These are phyloP conservation scores for Radiomyces spectabilis DNA, from an alignment of 192 early-diverging fungal species.

Conservation along the genomic window DNA sequence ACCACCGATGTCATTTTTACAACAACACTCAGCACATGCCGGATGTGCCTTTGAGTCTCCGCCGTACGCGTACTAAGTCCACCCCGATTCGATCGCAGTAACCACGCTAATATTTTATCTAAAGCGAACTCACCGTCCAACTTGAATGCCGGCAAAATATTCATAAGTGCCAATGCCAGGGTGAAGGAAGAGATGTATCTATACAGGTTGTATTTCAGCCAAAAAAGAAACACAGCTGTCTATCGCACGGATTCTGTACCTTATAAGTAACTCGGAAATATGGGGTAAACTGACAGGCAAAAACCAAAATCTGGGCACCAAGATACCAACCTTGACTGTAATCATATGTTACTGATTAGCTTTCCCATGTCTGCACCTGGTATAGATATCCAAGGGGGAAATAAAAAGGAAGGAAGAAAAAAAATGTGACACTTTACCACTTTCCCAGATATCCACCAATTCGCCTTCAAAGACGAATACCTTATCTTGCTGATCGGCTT, in stretches of 20 bases:
- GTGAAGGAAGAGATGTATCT: slow-evolving; percentile 66
- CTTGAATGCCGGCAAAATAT: slow-evolving; percentile 64
- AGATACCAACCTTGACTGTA: slow-evolving; percentile 52
- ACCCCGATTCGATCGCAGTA: slow-evolving; percentile 1
- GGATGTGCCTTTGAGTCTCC: slow-evolving; percentile 1
- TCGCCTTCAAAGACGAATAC: slow-evolving; percentile 58
- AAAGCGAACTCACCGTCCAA: slow-evolving; percentile 70
- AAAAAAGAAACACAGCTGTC: not conserved
- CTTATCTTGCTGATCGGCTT: slow-evolving; percentile 23
- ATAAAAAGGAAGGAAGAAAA: too few relatives aligned
- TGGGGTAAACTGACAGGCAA: slow-evolving; percentile 54
- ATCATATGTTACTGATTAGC: not conserved
- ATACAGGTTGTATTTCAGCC: not conserved
- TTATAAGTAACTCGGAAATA: slow-evolving; percentile 42
- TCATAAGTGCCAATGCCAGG: slow-evolving; percentile 56
- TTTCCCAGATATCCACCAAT: slow-evolving; percentile 64
- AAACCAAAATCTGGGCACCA: slow-evolving; percentile 43
- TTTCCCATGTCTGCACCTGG: not conserved
- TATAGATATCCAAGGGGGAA: not conserved
- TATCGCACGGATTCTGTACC: slow-evolving; percentile 33
- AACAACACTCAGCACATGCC: not conserved
- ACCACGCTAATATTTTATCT: slow-evolving; percentile 1
- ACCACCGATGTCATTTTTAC: slow-evolving; percentile 13
- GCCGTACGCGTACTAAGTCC: slow-evolving; percentile 2
- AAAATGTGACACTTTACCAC: slow-evolving; percentile 25